Evolutionary conservation across 768 basidiomycete genomes (phyloP).

Genomic region (Phylloporus rhodoxanthus): DNA sequence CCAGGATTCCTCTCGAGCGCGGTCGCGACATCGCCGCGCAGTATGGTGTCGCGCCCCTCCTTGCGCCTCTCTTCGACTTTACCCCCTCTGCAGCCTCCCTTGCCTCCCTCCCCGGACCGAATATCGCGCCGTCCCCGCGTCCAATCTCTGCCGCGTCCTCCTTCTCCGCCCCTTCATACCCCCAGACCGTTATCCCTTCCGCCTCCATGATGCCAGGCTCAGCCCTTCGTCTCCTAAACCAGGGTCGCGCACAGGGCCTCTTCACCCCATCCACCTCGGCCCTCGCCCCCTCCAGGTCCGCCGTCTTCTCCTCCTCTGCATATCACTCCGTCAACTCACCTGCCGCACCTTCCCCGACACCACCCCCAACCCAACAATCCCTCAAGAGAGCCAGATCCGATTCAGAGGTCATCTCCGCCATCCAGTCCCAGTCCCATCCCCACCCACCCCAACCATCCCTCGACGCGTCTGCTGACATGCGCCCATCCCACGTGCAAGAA

Average conservation of each 20-base stretch:
- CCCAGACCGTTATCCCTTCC: constrained; percentile 60
- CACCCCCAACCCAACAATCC: constrained; percentile 41
- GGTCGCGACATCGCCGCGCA: constrained; percentile 89
- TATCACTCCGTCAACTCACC: constrained; percentile 43
- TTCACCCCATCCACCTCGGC: constrained; percentile 80
- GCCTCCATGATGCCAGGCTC: constrained; percentile 85
- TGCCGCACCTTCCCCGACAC: constrained; percentile 48
- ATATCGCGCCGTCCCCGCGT: constrained; percentile 47
- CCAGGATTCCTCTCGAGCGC: constrained; percentile 92
- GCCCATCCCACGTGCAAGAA: constrained; percentile 43
- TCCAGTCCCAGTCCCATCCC: constrained; percentile 10
- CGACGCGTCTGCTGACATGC: constrained; percentile 39
- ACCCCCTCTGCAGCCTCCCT: constrained; percentile 71
- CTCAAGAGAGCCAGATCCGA: constrained; percentile 65
- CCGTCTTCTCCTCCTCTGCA: constrained; percentile 51
- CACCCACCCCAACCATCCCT: constrained; percentile 24
- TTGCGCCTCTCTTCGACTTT: constrained; percentile 91
- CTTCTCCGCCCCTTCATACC: constrained; percentile 50
- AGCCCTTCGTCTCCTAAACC: constrained; percentile 74
- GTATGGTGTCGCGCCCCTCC: constrained; percentile 84
- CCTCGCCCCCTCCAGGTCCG: constrained; percentile 38
- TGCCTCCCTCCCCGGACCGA: constrained; percentile 54
- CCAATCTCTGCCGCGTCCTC: constrained; percentile 66
- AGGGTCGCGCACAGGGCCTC: constrained; percentile 80
- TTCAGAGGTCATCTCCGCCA: constrained; percentile 42